A percentile compares a stretch with the other conserved stretches of the same genome.
Evolutionary conservation across 2,329 filamentous ascomycete species (phyloP).

Genomic region (Penicillium sp.): DNA sequence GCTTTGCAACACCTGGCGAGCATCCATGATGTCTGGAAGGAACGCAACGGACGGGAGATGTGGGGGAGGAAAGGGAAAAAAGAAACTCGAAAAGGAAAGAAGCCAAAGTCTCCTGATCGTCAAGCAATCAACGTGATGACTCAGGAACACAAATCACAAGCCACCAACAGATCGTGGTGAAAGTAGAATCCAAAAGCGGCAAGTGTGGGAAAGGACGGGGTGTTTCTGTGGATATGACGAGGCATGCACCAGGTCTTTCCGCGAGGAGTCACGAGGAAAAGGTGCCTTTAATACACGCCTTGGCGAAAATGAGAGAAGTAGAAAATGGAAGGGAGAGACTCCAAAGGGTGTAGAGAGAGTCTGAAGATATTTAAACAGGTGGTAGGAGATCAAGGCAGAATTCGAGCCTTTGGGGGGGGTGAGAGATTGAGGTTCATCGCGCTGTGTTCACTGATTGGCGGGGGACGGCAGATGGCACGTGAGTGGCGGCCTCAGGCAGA

Average conservation of each 20-base stretch:
- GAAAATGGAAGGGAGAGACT: constrained; percentile 3
- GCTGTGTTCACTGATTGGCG: constrained; percentile 18
- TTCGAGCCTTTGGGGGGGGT: constrained; percentile 6
- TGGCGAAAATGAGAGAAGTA: constrained; percentile 8
- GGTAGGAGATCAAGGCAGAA: constrained; percentile 23
- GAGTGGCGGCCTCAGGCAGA: constrained; percentile 10
- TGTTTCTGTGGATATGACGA: constrained; percentile 43
- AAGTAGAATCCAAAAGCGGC: constrained; percentile 21
- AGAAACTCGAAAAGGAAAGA: constrained; percentile 16
- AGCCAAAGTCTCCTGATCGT: constrained; percentile 17
- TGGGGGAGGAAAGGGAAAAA: constrained; percentile 16
- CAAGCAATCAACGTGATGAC: constrained; percentile 14
- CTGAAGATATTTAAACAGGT: constrained; percentile 14
- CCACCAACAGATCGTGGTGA: constrained; percentile 24
- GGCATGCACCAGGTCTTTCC: constrained; percentile 34
- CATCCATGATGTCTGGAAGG: constrained; percentile 68
- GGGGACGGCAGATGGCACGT: constrained; percentile 11
- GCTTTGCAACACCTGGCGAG: constrained; percentile 95
- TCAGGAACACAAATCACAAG: constrained; percentile 17
- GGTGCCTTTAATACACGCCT: constrained; percentile 27
- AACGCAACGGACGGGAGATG: constrained; percentile 20
- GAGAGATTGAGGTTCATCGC: constrained; percentile 17
- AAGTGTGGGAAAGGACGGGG: constrained; percentile 28
- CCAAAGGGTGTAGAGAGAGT: constrained; percentile 2
- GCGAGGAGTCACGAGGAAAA: constrained; percentile 29